These are phyloP conservation scores for Quercus tomentella DNA, from an alignment of 331 rosid genomes.

Conservation along the genomic window DNA sequence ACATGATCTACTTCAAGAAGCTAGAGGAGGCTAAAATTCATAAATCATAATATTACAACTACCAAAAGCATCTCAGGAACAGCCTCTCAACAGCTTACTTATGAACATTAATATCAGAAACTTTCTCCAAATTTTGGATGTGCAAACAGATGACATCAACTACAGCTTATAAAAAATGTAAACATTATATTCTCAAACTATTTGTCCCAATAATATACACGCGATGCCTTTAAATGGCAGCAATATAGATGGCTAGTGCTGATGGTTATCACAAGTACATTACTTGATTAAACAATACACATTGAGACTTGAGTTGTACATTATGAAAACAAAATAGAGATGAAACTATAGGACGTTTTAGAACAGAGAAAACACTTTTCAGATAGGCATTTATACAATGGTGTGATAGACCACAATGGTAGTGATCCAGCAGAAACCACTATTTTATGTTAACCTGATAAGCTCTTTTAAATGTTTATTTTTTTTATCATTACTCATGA, in stretches of 20 bases:
- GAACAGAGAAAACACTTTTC: not conserved
- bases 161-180: not conserved
- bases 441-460: not conserved
- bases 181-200: not conserved
- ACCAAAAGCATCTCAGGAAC: not conserved
- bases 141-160: not conserved
- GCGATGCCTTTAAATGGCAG: not conserved
- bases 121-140: not conserved
- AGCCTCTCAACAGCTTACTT: not conserved
- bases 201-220: not conserved
- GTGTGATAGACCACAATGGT: not conserved
- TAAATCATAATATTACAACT: not conserved
- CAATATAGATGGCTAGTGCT: too few relatives aligned
- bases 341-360: not conserved
- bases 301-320: too few relatives aligned
- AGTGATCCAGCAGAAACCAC: not conserved
- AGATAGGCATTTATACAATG: not conserved
- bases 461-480: not conserved
- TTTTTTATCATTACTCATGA: not conserved
- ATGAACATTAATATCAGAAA: not conserved
- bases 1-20: not conserved
- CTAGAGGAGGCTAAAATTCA: not conserved
- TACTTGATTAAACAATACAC: not conserved
- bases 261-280: not conserved
- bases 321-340: not conserved